Evolutionary conservation across 345 rosid species (phyloP).

Genomic region (Sonneratia caseolaris): DNA sequence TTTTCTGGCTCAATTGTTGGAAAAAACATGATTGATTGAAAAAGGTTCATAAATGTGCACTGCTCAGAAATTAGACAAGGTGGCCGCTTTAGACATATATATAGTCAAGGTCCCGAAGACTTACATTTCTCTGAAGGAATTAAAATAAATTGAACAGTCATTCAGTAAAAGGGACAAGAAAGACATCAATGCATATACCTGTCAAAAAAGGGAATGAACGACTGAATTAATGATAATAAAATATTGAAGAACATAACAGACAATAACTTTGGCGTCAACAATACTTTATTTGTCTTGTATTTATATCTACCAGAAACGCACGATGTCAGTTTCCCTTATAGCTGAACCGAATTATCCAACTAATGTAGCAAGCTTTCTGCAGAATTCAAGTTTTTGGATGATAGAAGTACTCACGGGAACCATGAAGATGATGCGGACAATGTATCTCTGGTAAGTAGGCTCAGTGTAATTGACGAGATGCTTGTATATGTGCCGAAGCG

Average conservation of each 20-base stretch:
- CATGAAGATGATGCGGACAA: conserved; percentile 98
- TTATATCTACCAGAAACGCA: neutral
- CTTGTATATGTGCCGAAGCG: conserved; percentile 69
- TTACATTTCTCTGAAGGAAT: conserved; percentile 95
- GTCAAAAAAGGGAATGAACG: conserved; percentile 7
- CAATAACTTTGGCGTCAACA: neutral
- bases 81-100: neutral
- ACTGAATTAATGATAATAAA: neutral
- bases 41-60: neutral
- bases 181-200: conserved; percentile 91
- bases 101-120: conserved; percentile 16
- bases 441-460: conserved; percentile 94
- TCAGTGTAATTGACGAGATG: conserved; percentile 88
- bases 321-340: neutral
- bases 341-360: neutral
- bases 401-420: conserved; percentile 62
- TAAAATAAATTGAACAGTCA: conserved; percentile 70
- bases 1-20: no score
- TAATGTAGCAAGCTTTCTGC: neutral
- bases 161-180: conserved; percentile 70
- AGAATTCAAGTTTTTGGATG: neutral
- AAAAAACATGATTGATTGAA: neutral
- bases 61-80: neutral
- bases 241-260: neutral
- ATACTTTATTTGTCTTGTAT: neutral